Conservation (phyloP, 345 rosid genomes). For the Lumnitzera racemosa region DNA sequence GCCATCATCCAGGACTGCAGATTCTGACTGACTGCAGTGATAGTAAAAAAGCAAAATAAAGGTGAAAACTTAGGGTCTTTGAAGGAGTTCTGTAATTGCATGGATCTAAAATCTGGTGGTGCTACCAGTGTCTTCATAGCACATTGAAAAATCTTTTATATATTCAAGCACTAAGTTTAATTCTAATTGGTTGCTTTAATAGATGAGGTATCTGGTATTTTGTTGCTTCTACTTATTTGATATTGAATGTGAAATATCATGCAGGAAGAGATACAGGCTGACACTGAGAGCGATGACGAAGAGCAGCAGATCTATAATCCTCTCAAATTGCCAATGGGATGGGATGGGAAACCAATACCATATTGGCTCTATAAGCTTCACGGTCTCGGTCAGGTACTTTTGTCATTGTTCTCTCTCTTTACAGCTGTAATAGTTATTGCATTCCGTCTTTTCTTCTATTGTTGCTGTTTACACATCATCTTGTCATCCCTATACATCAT, state of each 20-base stretch:
- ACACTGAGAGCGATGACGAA: slow-evolving; percentile 96
- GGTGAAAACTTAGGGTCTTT: no score
- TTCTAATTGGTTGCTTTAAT: neutral
- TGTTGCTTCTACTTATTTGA: slow-evolving; percentile 1
- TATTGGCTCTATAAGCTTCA: slow-evolving; percentile 99
- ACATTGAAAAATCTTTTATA: no score
- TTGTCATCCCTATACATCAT: no score
- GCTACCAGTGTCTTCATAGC: no score
- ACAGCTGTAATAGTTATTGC: neutral
- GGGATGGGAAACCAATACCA: slow-evolving; percentile 99
- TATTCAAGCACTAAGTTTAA: no score
- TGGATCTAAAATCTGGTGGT: no score
- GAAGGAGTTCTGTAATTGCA: no score
- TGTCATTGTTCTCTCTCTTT: neutral
- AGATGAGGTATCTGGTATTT: neutral
- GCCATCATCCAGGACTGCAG: no score
- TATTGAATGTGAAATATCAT: slow-evolving; percentile 9
- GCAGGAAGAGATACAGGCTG: slow-evolving; percentile 89
- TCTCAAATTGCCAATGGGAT: slow-evolving; percentile 92
- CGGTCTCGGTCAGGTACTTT: slow-evolving; percentile 88
- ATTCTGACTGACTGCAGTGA: no score
- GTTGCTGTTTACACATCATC: no score
- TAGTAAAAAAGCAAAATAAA: no score
- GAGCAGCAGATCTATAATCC: slow-evolving; percentile 94
- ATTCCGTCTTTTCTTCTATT: no score